Evolutionary conservation across 768 basidiomycete species (phyloP), one percentile per base, ranked within the genome.

Genomic region (Cyathus striatus): DNA sequence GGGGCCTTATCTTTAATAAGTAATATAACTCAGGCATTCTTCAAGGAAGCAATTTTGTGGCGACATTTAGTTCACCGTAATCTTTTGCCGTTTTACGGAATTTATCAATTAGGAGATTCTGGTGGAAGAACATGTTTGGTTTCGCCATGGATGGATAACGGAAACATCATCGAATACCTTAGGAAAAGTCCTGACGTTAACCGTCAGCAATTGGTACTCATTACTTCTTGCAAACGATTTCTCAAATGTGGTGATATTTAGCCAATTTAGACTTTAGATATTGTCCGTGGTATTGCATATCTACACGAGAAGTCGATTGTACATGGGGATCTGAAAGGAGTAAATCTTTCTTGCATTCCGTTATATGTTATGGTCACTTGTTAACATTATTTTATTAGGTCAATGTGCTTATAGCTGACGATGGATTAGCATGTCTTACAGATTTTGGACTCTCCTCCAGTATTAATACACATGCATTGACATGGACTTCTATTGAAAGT

Each of bases 261-360:
- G 24, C 14, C 14, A 12, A 24, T 38, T 32, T 20, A 53, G 51
- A 24, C 39, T 2, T 22, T 23, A 1, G 50, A 52, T 43, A 43
- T 56, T 16, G 32, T 48, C 3, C 4, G 34, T n/a, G 55, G 55
- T 14, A 34, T 56, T 14, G 18, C 27, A 22, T 54, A 51, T 45
- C 42, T 57, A 4, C 55, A 57, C 30, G 44, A 33, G 2, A 23
- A 41, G 4, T 14, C 41, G 20, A 38, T 57, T 18, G 25, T 53
- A 4, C 53, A 57, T 23, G 56, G 56, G 1, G 56, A 57, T 32
- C 46, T 57, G 6, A 55, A 55, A 46, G 47, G 50, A 22, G 56
- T 57, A 23, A n/a, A 47, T 18, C 10, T 14, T 30, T 38, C 34
- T 38, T 33, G n/a, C 27, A 30, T 10, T 36, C 26, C 13, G 12